Conservation (phyloP, 768 basidiomycete genomes). For the Lactarius trivialis region DNA sequence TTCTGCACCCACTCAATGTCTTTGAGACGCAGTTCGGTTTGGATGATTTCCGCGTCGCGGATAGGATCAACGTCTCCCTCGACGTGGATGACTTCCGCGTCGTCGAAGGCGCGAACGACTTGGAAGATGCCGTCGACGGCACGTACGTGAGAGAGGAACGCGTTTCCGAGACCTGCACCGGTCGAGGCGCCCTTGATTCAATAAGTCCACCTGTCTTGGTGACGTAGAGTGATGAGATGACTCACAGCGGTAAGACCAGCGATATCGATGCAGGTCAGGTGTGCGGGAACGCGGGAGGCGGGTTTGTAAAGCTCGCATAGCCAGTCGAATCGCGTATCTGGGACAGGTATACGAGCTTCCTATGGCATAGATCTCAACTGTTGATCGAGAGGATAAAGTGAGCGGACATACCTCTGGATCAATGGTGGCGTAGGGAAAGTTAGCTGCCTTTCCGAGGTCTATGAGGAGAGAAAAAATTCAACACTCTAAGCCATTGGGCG, state of each 20-base stretch:
- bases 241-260: constrained; percentile 91
- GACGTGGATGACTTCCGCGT: constrained; percentile 98
- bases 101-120: constrained; percentile 95
- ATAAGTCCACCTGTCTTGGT: constrained; percentile 12
- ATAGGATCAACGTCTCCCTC: constrained; percentile 96
- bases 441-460: constrained; percentile 92
- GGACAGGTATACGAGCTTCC: constrained; percentile 93
- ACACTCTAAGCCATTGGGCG: neutral
- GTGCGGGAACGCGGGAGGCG: constrained; percentile 78
- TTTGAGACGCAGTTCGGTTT: constrained; percentile 88
- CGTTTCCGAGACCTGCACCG: constrained; percentile 95
- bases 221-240: constrained; percentile 15
- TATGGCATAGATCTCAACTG: constrained; percentile 20
- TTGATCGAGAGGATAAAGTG: neutral
- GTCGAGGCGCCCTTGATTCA: constrained; percentile 79
- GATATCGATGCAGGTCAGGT: constrained; percentile 97
- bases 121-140: constrained; percentile 99
- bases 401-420: constrained; percentile 59
- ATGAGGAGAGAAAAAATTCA: constrained; percentile 1
- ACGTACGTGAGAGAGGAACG: constrained; percentile 95
- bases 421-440: constrained; percentile 94
- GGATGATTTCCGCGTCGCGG: constrained; percentile 97
- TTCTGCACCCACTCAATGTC: constrained; percentile 99
- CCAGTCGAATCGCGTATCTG: constrained; percentile 93
- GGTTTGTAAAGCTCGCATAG: constrained; percentile 90